Base-by-base conservation (phyloP, 2,329 filamentous ascomycete species). In the Epichloe amarillans region DNA sequence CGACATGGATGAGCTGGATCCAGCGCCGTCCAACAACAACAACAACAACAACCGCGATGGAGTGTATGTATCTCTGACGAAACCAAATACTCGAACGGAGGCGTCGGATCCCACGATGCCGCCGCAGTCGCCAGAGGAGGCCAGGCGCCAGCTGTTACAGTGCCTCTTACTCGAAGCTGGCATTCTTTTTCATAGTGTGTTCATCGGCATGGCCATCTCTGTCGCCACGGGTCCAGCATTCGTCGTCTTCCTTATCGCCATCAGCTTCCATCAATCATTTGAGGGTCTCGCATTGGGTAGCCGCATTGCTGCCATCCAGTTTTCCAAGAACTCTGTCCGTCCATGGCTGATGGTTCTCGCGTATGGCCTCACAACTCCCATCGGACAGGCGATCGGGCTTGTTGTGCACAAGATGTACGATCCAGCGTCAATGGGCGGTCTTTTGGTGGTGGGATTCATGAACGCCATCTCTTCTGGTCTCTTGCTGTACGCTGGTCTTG, bases 201-300 rank as follows among this genome's bases (percentile, higher is more conserved):
- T 93, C 61, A 91, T 93, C 58, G 87, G 87, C 54, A 90, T 91
- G 85, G 86, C 87, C 4, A 75, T 93, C 33, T 88, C 84, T 1
- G 87, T 93, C 1, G 83, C 87, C 0, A 88, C 85, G 0, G 86
- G 86, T 0, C 83, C 86, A 0, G 80, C 84, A 1, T 93, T 93
- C 61, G 72, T 88, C 41, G 84, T 91, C 12, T 86, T 93, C 55
- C 72, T 93, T 0, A 74, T 90, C 33, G 87, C 87, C 47, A 89
- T 93, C 55, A 81, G 79, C 56, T 90, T 91, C 66, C 87, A 93
- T 61, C 86, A 95, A 69, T 88, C 86, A 1, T 95, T 95, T 56
- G 88, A 95, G 69, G 88, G 88, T 2, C 80, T 95, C 14, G 88
- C 88, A 0, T 77, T 95, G 4, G 88, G 88, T 6, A 86, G 86